Base-by-base conservation (phyloP, 208 protist genomes). In the Trypanosoma conorhini region DNA sequence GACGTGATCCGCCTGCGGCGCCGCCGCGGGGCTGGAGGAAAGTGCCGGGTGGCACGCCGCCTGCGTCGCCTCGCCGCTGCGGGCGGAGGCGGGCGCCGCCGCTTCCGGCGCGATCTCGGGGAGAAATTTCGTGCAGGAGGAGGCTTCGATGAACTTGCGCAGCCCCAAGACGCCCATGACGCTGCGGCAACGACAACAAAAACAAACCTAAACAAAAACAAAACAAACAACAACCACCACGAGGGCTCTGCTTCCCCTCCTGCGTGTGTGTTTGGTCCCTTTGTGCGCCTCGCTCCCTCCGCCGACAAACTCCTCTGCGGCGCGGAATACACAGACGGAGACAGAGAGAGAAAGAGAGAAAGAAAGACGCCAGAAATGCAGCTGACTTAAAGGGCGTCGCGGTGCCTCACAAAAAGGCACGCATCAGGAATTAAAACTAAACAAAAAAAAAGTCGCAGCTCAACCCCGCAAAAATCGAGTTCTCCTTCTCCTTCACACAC, bases 81-180 rank as follows among this genome's bases (percentile, higher is more conserved):
- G 75, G 38, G 65, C 71, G 24, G 64, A 60, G 33, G 54, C 65
- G 19, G n/a, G 61, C 13, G 65, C 71, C 57, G 89, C 85, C n/a
- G 83, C 77, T 30, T 88, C 82, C 46, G 70, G 81, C 52, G 75
- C 58, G 13, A 81, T 80, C 28, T 83, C 77, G 15, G 82, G 86
- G 35, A 95, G 83, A 58, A 90, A 74, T 48, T 78, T 80, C 26
- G 89, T 92, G 73, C 87, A 89, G 13, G 85, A 80, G 40, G 77
- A 78, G 38, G 80, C 79, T 62, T 95, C 89, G 38, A 95, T 87
- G 67, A 95, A 95, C 76, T 91, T 92, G 40, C 87, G 84, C 7
- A 95, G 83, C 10, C 89, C 89, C 38, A 92, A 64, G 71, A 95
- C 76, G 63, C 89, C 89, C 89, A 95, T 95, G 0, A 10, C 44